Evolutionary conservation across 2,329 filamentous ascomycete species (phyloP).

Genomic region (Pseudocercospora cruenta): DNA sequence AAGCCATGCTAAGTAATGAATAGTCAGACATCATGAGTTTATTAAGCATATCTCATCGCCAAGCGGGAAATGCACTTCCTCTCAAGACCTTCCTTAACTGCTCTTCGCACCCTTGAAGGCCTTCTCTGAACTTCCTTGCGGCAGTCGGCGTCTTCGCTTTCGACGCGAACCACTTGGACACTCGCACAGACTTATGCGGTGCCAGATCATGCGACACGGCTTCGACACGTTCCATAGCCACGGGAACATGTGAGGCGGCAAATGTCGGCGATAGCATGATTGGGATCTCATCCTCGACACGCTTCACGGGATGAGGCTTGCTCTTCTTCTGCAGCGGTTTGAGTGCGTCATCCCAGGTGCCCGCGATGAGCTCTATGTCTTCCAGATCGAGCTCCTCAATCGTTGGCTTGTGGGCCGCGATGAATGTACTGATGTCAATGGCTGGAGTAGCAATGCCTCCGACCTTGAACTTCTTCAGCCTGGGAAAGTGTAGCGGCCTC

Average conservation of each 20-base stretch:
- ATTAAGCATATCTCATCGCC: conserved; percentile 25
- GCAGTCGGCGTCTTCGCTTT: conserved; percentile 19
- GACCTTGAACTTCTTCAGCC: conserved; percentile 69
- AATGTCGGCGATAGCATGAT: conserved; percentile 40
- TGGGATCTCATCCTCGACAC: conserved; percentile 34
- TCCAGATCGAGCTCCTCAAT: conserved; percentile 81
- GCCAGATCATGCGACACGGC: conserved; percentile 15
- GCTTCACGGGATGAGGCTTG: conserved; percentile 1
- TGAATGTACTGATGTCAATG: conserved; percentile 70
- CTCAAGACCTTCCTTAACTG: conserved; percentile 33
- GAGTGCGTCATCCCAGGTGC: conserved; percentile 82
- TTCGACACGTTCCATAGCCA: conserved; percentile 27
- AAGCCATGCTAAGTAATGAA: not conserved
- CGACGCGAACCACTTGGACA: conserved; percentile 30
- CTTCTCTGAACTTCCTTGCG: conserved; percentile 29
- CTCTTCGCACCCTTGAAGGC: conserved; percentile 33
- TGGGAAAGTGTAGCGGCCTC: conserved; percentile 65
- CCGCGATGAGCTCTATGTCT: conserved; percentile 70
- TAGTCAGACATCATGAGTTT: conserved; percentile 5
- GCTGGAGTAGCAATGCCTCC: conserved; percentile 74
- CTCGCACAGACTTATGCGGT: conserved; percentile 20
- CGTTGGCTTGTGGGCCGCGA: conserved; percentile 66
- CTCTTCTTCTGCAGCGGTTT: conserved; percentile 60
- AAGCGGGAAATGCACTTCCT: conserved; percentile 31
- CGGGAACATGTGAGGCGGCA: conserved; percentile 17